A percentile compares a stretch with the other conserved stretches of the same genome.
phyloP scores from a whole-genome alignment of 345 rosid species.

The Syzygium aqueum region DNA sequence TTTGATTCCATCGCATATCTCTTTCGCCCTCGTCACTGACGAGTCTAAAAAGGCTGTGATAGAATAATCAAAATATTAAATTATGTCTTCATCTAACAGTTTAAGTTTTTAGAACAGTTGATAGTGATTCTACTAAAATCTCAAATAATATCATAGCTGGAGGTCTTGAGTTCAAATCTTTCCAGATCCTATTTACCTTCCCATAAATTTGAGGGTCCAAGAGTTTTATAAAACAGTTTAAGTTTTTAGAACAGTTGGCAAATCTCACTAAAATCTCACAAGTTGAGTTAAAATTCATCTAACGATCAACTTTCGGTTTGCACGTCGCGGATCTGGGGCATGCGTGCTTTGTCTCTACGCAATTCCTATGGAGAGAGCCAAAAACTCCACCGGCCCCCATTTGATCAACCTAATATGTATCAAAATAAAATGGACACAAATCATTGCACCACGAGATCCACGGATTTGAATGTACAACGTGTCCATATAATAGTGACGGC shows the following conservation, averaged over 20 bases:
- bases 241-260: too few relatives aligned
- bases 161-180: too few relatives aligned
- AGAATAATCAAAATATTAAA: too few relatives aligned
- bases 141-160: too few relatives aligned
- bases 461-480: background rate
- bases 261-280: too few relatives aligned
- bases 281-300: background rate
- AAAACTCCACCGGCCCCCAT: background rate
- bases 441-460: background rate
- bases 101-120: too few relatives aligned
- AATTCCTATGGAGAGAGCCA: background rate
- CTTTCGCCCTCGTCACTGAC: background rate
- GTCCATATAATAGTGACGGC: background rate
- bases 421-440: background rate
- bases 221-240: too few relatives aligned
- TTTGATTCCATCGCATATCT: background rate
- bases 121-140: too few relatives aligned
- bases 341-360: background rate
- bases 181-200: too few relatives aligned
- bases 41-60: background rate
- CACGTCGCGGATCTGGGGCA: background rate
- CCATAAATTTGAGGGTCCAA: too few relatives aligned
- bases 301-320: background rate
- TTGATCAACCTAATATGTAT: background rate
- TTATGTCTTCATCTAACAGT: too few relatives aligned